Conservation (phyloP, 768 basidiomycete species). For the Pulveroboletus ravenelii region DNA sequence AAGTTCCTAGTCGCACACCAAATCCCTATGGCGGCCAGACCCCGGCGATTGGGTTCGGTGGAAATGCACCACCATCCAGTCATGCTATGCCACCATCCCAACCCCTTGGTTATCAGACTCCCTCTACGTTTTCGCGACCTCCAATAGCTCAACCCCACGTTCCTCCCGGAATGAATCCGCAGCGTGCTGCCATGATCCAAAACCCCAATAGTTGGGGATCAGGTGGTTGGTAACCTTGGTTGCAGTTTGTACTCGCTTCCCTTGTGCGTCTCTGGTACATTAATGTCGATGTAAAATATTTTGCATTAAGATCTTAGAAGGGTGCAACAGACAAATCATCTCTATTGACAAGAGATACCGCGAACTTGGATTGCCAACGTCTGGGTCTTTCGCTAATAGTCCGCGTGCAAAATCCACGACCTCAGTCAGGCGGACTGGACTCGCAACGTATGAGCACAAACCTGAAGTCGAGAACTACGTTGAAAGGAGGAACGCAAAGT, state of each 20-base stretch:
- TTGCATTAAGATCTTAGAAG: constrained; percentile 18
- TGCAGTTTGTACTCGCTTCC: constrained; percentile 15
- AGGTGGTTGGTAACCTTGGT: constrained; percentile 28
- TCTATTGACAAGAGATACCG: background rate
- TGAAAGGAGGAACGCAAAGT: background rate
- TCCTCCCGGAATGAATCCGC: constrained; percentile 63
- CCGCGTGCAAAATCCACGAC: too few relatives aligned
- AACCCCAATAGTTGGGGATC: constrained; percentile 36
- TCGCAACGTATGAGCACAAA: background rate
- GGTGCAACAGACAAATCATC: constrained; percentile 12
- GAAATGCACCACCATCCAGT: constrained; percentile 24
- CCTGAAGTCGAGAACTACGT: background rate
- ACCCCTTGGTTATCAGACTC: constrained; percentile 40
- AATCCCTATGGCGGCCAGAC: constrained; percentile 63
- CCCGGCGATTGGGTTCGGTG: constrained; percentile 30
- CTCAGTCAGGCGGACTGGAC: background rate
- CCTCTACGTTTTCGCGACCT: constrained; percentile 37
- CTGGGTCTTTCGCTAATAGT: background rate
- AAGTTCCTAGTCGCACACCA: constrained; percentile 62
- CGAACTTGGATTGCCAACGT: background rate
- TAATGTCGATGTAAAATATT: constrained; percentile 27
- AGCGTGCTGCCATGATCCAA: constrained; percentile 64
- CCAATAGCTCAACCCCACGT: constrained; percentile 35
- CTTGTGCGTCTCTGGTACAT: constrained; percentile 17
- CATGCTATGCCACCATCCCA: constrained; percentile 32